Evolutionary conservation across 164 flowering plant genomes (phyloP), one percentile per base, ranked within the genome.

Genomic region (Cinnamomum chago): DNA sequence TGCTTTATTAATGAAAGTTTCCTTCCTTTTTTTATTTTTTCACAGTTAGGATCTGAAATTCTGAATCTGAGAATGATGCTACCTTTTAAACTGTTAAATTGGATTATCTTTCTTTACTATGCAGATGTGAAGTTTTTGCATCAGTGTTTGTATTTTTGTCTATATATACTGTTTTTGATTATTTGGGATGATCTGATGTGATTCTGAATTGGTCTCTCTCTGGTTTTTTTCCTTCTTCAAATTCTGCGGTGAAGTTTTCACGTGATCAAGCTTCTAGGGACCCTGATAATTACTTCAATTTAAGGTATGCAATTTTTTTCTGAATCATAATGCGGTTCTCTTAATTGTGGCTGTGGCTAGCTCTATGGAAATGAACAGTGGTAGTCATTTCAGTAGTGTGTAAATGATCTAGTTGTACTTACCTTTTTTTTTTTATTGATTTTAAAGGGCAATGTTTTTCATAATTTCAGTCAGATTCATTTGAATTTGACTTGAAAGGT

Each of bases 231-330:
- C 15, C 24, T 11, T 70, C 66, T 20, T 72, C 20, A 47, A 14
- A 58, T 55, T 68, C 13, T 55, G 60, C n/a, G 6, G 60, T 72
- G 68, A 70, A 95, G 97, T 90, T 81, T 77, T 87, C 98, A 0
- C 86, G 71, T 71, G 99, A 93, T 68, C 99, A 95, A 79, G 99
- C 99, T 33, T 80, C 86, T 6, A 86, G 88, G 72, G 95, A 93
- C 75, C 97, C 99, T 47, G 95, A 89, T 65, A 86, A 87, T 76
- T 93, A 83, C 85, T 93, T 95, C 88, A 95, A 95, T 77, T 84
- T 95, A 78, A 92, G 98, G 99, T 95, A 78, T 11, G 30, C 6
- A 58, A 3, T 68, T 58, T 65, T 40, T 9, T 40, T 40, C 47
- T 40, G 47, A 40, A 40, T 40, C 47, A 0, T 4, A 40, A 40